A percentile compares a stretch with the other conserved stretches of the same genome.
Conservation (phyloP, 306 rosid genomes). For the Sophora flavescens region DNA sequence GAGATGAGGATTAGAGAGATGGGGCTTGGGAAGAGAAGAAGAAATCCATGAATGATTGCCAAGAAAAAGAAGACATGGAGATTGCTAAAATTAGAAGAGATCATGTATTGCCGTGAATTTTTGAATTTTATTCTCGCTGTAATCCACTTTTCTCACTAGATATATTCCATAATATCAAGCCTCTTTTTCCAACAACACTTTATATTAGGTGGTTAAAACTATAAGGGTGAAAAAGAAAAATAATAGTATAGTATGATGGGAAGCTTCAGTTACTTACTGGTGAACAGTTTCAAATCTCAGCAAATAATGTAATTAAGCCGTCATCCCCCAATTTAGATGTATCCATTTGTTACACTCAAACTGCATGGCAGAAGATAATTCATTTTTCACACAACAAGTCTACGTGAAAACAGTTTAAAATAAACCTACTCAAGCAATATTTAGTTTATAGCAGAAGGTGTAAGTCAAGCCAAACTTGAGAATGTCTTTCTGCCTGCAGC, state of each 20-base stretch:
- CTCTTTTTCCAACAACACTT: background rate
- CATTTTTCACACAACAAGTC: conserved; percentile 24
- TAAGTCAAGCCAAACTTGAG: conserved; percentile 26
- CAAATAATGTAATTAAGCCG: conserved; percentile 80
- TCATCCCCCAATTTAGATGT: conserved; percentile 97
- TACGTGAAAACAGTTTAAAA: conserved; percentile 24
- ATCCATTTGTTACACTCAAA: conserved; percentile 97
- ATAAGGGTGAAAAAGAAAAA: conserved; percentile 8
- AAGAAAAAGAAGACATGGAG: background rate
- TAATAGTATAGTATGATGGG: background rate
- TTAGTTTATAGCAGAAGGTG: background rate
- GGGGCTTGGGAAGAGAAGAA: conserved; percentile 15
- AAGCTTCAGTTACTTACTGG: conserved; percentile 63
- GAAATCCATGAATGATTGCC: conserved; percentile 11
- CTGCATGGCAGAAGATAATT: conserved; percentile 61
- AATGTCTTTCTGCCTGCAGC: conserved; percentile 7
- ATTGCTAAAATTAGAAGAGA: conserved; percentile 28
- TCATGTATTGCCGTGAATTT: conserved; percentile 3
- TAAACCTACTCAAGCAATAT: conserved; percentile 2
- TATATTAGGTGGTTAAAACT: conserved; percentile 10
- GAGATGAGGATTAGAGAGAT: conserved; percentile 1
- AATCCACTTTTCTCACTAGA: conserved; percentile 22
- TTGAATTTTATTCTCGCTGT: conserved; percentile 10
- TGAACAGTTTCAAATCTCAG: conserved; percentile 78
- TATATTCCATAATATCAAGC: conserved; percentile 12